Evolutionary conservation across 257 asterid genomes (phyloP).

Genomic region (Osmanthus fragrans): DNA sequence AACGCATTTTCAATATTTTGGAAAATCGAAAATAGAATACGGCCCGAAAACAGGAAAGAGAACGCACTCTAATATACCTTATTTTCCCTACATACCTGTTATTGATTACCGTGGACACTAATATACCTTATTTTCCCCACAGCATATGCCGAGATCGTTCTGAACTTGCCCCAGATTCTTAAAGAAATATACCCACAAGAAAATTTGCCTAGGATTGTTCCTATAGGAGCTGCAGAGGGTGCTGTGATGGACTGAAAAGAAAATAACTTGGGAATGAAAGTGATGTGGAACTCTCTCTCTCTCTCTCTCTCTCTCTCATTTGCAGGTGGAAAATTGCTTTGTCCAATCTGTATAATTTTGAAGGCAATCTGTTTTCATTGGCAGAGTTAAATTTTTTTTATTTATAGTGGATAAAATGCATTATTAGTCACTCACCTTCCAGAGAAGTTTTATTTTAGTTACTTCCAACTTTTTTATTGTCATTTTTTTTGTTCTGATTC

Average conservation of each 20-base stretch:
- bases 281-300: background rate
- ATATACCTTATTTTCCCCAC: slow-evolving; percentile 20
- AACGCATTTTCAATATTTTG: too few relatives aligned
- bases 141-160: slow-evolving; percentile 93
- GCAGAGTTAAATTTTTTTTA: background rate
- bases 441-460: background rate
- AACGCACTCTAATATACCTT: too few relatives aligned
- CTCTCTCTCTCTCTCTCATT: background rate
- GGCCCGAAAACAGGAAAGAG: too few relatives aligned
- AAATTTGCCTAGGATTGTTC: slow-evolving; percentile 28
- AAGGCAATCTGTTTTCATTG: background rate
- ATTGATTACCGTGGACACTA: slow-evolving; percentile 8
- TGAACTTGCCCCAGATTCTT: slow-evolving; percentile 73
- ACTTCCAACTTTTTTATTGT: background rate
- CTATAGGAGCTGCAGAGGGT: background rate
- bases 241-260: background rate
- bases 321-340: background rate
- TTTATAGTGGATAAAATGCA: background rate
- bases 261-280: background rate
- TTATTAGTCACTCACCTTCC: background rate
- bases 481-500: too few relatives aligned
- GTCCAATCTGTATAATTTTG: background rate
- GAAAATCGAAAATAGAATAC: too few relatives aligned
- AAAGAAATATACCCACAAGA: slow-evolving; percentile 48
- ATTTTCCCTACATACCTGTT: too few relatives aligned